phyloP scores from a whole-genome alignment of 208 protist genomes.

The Angomonas ambiguus region DNA sequence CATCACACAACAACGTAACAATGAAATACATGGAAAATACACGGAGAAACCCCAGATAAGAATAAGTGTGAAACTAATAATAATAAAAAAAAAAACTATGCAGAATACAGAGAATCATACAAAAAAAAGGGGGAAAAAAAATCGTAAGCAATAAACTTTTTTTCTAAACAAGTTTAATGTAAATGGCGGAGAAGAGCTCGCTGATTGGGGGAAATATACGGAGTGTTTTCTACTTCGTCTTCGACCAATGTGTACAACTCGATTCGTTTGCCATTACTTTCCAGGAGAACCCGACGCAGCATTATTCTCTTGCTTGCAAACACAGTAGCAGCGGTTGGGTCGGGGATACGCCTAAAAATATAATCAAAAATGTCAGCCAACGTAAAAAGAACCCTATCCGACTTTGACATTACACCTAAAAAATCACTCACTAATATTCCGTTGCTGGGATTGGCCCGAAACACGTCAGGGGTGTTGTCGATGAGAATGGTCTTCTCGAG shows the following conservation, averaged over 20 bases:
- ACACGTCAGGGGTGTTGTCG: constrained; percentile 85
- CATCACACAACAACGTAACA: background rate
- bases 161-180: background rate
- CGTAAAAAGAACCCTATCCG: constrained; percentile 11
- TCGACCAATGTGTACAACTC: constrained; percentile 26
- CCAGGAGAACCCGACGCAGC: constrained; percentile 18
- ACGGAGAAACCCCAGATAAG: too few relatives aligned
- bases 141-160: constrained; percentile 6
- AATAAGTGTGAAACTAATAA: too few relatives aligned
- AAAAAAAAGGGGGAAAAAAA: constrained; percentile 10
- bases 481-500: constrained; percentile 72
- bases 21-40: too few relatives aligned
- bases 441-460: constrained; percentile 68
- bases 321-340: constrained; percentile 20
- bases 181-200: background rate
- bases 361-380: constrained; percentile 40
- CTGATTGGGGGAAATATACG: background rate
- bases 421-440: constrained; percentile 73
- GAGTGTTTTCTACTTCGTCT: background rate
- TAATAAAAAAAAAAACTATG: background rate
- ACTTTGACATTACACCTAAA: constrained; percentile 17
- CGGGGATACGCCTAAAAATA: constrained; percentile 20
- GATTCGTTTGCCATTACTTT: constrained; percentile 6
- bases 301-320: constrained; percentile 29
- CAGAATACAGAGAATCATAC: background rate